A percentile compares a stretch with the other conserved stretches of the same genome.
These are phyloP conservation scores for Nicotiana otophora DNA, from an alignment of 257 asterid genomes.

Conservation along the genomic window DNA sequence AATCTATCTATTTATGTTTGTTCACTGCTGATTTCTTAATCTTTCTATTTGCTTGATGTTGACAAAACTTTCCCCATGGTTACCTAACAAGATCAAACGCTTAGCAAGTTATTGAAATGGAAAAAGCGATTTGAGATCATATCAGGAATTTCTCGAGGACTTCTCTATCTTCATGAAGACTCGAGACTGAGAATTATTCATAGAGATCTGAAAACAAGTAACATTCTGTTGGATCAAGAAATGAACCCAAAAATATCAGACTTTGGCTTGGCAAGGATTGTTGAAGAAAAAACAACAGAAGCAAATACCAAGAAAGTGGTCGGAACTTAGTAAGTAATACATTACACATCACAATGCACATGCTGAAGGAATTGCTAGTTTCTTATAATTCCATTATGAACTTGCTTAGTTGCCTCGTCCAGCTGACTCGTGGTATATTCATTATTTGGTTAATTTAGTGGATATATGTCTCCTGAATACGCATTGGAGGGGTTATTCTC, in stretches of 20 bases:
- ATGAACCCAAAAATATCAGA: conserved; percentile 16
- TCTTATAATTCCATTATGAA: not conserved
- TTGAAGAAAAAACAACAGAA: conserved; percentile 7
- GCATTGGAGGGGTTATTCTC: conserved; percentile 24
- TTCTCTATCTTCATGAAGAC: conserved; percentile 17
- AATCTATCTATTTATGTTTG: not conserved
- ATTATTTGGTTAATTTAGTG: conserved; percentile 4
- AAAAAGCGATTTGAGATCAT: conserved; percentile 12
- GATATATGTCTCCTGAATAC: conserved; percentile 33
- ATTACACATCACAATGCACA: not conserved
- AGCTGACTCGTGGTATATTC: not conserved
- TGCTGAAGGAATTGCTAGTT: not conserved
- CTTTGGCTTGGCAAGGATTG: conserved; percentile 18
- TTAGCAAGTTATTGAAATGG: conserved; percentile 4
- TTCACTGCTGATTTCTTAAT: not conserved
- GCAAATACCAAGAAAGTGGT: conserved; percentile 7
- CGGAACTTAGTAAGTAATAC: conserved; percentile 20
- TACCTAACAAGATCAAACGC: not conserved
- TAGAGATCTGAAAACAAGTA: conserved; percentile 17
- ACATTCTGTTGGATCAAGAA: conserved; percentile 13
- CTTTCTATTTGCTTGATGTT: not conserved
- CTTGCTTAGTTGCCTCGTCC: not conserved
- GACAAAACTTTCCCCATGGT: not conserved
- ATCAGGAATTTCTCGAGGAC: conserved; percentile 13
- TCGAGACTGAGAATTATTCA: conserved; percentile 10